Conservation (phyloP, 768 basidiomycete species). For the Leccinellum albellum region DNA sequence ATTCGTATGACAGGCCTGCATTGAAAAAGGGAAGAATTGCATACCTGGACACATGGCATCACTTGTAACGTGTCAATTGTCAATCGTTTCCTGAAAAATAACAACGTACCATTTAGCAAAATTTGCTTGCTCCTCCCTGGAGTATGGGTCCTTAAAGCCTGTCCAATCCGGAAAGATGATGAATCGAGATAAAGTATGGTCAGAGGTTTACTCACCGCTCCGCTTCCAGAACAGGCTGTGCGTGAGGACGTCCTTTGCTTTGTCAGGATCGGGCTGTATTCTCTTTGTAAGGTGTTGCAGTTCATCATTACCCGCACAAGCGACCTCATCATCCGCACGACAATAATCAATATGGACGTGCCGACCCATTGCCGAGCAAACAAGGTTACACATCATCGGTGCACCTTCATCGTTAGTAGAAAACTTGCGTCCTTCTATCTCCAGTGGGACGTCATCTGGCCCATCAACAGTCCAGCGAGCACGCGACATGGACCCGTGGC, state of each 20-base stretch:
- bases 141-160: slow-evolving; percentile 66
- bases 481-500: slow-evolving; percentile 60
- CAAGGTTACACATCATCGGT: slow-evolving; percentile 59
- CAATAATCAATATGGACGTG: slow-evolving; percentile 59
- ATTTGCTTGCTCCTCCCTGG: slow-evolving; percentile 50
- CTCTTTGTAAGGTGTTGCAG: slow-evolving; percentile 42
- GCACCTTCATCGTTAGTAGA: slow-evolving; percentile 53
- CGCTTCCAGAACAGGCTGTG: slow-evolving; percentile 57
- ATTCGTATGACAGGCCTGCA: not conserved
- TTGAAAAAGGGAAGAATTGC: not conserved
- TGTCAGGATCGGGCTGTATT: slow-evolving; percentile 44
- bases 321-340: slow-evolving; percentile 33
- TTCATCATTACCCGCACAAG: slow-evolving; percentile 41
- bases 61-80: slow-evolving; percentile 21
- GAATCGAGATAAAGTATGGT: not conserved
- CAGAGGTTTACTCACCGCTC: slow-evolving; percentile 37
- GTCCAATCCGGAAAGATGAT: not conserved
- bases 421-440: slow-evolving; percentile 55
- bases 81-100: not conserved
- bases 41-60: slow-evolving; percentile 51
- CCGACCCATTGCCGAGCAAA: slow-evolving; percentile 53
- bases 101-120: slow-evolving; percentile 50
- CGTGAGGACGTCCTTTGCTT: slow-evolving; percentile 50
- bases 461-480: slow-evolving; percentile 57
- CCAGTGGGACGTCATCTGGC: slow-evolving; percentile 44